These are phyloP conservation scores for Agastache rugosa DNA, from an alignment of 257 asterid genomes.

Conservation along the genomic window DNA sequence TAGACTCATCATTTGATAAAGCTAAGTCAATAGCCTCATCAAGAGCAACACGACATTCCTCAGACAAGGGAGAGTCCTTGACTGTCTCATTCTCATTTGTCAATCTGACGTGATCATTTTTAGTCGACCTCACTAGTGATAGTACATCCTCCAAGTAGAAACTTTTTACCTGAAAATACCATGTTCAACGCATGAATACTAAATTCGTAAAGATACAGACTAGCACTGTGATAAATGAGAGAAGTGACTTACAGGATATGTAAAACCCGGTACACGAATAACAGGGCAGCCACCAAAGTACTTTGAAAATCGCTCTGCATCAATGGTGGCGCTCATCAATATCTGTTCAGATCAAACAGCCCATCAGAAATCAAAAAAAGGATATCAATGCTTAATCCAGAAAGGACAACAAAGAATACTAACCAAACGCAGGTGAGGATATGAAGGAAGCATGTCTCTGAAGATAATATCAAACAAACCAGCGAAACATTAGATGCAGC, in stretches of 20 bases:
- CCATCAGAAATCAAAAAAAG: conserved; percentile 25
- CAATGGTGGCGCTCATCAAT: conserved; percentile 96
- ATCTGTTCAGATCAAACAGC: conserved; percentile 56
- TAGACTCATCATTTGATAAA: conserved; percentile 66
- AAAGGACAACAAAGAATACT: conserved; percentile 41
- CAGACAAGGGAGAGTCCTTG: conserved; percentile 51
- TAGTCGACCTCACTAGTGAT: conserved; percentile 56
- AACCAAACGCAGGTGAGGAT: conserved; percentile 92
- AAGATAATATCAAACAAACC: conserved; percentile 40
- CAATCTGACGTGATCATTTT: conserved; percentile 42
- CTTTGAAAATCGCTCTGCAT: conserved; percentile 83
- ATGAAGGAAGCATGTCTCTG: conserved; percentile 87
- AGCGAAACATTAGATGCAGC: conserved; percentile 25
- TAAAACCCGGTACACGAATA: conserved; percentile 91
- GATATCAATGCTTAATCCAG: conserved; percentile 15
- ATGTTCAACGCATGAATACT: conserved; percentile 18
- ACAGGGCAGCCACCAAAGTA: conserved; percentile 92
- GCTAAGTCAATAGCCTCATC: conserved; percentile 87
- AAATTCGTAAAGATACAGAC: conserved; percentile 28
- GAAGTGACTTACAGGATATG: conserved; percentile 74
- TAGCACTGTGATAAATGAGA: conserved; percentile 1
- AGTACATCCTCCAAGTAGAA: conserved; percentile 90
- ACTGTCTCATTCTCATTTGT: conserved; percentile 35
- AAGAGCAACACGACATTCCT: conserved; percentile 67
- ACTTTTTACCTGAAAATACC: conserved; percentile 63